Conservation (phyloP, 345 rosid species). For the Salix purpurea region DNA sequence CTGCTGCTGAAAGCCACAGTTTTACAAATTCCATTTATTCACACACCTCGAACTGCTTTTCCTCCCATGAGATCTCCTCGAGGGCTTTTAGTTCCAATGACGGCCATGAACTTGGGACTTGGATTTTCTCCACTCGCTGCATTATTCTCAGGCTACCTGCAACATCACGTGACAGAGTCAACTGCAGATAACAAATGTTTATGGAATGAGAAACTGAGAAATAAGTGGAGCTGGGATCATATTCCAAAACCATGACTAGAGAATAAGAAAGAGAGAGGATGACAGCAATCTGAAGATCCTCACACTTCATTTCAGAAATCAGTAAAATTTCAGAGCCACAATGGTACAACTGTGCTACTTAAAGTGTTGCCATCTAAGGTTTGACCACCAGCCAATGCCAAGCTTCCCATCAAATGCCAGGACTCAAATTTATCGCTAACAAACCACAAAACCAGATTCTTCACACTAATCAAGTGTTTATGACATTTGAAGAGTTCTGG, state of each 20-base stretch:
- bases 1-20: not conserved
- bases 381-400: not conserved
- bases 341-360: not conserved
- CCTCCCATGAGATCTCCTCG: conserved; percentile 25
- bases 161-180: not conserved
- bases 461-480: not conserved
- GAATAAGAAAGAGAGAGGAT: not conserved
- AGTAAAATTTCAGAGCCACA: not conserved
- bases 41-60: conserved; percentile 23
- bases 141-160: conserved; percentile 31
- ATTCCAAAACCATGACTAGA: not conserved
- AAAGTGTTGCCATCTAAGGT: not conserved
- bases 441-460: not conserved
- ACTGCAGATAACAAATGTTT: not conserved
- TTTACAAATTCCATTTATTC: not conserved
- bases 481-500: not conserved
- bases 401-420: not conserved
- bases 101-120: conserved; percentile 22
- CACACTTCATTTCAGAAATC: not conserved
- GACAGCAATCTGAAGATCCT: not conserved
- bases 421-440: not conserved
- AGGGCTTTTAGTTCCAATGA: conserved; percentile 6
- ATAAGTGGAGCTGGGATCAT: not conserved
- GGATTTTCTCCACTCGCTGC: conserved; percentile 30
- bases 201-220: not conserved